Base-by-base conservation (phyloP, 2,329 filamentous ascomycete species). In the Alternaria solani region DNA sequence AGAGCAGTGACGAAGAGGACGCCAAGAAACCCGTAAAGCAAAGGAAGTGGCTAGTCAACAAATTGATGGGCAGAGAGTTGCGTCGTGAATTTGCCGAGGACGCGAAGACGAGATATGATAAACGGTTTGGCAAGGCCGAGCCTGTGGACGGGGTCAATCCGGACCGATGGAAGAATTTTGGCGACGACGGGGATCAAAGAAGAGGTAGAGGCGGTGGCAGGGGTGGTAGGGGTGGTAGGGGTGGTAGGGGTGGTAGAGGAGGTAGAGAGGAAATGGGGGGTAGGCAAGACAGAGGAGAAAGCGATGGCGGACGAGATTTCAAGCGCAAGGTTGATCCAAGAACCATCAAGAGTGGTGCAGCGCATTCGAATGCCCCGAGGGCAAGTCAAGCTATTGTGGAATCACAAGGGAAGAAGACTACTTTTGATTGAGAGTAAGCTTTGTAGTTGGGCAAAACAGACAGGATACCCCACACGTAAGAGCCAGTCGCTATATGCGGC, bases 31-130 rank as follows among this genome's bases (percentile, higher is more conserved):
- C 78, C 25, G 79, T 79, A 51, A 85, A 86, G 75, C 80, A 80
- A 56, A 80, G 80, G 60, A 86, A 85, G 70, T 92, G 93, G 85
- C 96, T 93, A 86, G 89, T 97, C 66, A 96, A 96, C 80, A 87
- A 89, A 71, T 85, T 97, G 57, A 83, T 91, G 52, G 93, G 94
- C 28, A 87, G 95, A 30, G 86, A 89, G 64, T 84, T 99, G 67
- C 92, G 94, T 76, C 89, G 95, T 77, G 94, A 99, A 78, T 93
- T 94, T 72, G 95, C 95, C 20, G 95, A 99, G 81, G 95, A 98
- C 78, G 88, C 94, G 59, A 89, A 92, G 69, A 88, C 88, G 34
- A 84, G 95, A 59, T 99, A 99, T 80, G 94, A 94, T 83, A 99
- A 98, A 84, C 88, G 95, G 2, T 98, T 91, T 74, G 91, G 92